Percentiles rank a stretch among this genome's conserved stretches.
Conservation (phyloP, 2,329 filamentous ascomycete species). For the Penicillium fuscoglaucum region DNA sequence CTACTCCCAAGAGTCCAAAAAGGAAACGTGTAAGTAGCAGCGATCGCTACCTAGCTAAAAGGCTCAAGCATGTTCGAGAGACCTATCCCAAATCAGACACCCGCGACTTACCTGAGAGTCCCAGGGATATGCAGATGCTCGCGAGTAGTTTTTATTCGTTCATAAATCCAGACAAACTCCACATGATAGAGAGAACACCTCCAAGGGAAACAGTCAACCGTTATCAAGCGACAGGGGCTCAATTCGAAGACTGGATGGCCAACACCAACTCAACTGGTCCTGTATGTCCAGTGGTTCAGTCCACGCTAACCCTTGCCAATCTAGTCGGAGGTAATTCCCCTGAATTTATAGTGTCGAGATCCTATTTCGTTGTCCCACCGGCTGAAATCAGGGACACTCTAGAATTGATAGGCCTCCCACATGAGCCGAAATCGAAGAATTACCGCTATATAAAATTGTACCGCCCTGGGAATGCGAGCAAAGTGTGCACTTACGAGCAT, state of each 20-base stretch:
- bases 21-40: no score
- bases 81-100: background rate
- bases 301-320: background rate
- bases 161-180: background rate
- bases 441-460: background rate
- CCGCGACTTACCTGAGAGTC: background rate
- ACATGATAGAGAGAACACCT: background rate
- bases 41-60: no score
- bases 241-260: background rate
- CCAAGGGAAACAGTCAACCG: accelerated
- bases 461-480: no score
- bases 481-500: background rate
- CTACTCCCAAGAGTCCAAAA: no score
- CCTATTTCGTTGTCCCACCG: background rate
- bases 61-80: background rate
- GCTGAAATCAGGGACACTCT: background rate
- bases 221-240: background rate
- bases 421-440: accelerated
- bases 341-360: background rate
- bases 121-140: accelerated
- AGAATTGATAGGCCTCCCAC: background rate
- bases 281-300: background rate
- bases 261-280: background rate
- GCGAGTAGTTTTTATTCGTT: background rate
- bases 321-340: accelerated